phyloP scores from a whole-genome alignment of 208 protist species.

The Leishmania tarentolae region DNA sequence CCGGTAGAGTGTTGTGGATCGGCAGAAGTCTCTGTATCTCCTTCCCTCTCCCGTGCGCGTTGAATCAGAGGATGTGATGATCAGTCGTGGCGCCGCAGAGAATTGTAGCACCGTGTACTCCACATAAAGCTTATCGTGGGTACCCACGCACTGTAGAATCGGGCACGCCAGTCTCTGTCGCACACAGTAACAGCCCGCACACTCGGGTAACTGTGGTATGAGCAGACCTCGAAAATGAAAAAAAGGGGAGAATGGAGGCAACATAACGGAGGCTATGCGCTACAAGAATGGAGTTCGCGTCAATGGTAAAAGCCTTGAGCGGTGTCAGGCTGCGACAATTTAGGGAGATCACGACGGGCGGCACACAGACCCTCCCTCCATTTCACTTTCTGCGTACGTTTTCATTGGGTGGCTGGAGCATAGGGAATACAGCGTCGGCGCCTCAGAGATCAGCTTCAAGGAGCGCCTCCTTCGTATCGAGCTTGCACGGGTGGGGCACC shows the following conservation, averaged over 20 bases:
- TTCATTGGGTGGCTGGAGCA: not conserved
- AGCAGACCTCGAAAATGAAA: not conserved
- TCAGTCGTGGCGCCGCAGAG: not conserved
- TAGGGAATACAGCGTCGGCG: not conserved
- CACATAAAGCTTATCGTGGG: not conserved
- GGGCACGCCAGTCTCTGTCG: not conserved
- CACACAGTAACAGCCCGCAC: not conserved
- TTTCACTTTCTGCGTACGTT: not conserved
- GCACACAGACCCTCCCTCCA: not conserved
- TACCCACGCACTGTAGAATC: not conserved
- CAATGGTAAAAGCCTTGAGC: not conserved
- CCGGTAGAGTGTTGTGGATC: not conserved
- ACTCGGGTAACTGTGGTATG: not conserved
- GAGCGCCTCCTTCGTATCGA: not conserved
- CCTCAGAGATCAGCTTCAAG: not conserved
- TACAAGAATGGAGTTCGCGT: not conserved
- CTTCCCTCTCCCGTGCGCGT: not conserved
- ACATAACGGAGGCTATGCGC: not conserved
- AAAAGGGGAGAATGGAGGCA: not conserved
- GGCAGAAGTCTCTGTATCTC: not conserved
- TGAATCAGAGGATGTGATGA: not conserved
- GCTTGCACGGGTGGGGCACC: not conserved
- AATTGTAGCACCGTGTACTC: not conserved
- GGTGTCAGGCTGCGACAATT: not conserved
- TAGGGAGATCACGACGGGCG: not conserved